These are phyloP conservation scores for Salix koriyanagi DNA, from an alignment of 345 rosid genomes.

Conservation along the genomic window DNA sequence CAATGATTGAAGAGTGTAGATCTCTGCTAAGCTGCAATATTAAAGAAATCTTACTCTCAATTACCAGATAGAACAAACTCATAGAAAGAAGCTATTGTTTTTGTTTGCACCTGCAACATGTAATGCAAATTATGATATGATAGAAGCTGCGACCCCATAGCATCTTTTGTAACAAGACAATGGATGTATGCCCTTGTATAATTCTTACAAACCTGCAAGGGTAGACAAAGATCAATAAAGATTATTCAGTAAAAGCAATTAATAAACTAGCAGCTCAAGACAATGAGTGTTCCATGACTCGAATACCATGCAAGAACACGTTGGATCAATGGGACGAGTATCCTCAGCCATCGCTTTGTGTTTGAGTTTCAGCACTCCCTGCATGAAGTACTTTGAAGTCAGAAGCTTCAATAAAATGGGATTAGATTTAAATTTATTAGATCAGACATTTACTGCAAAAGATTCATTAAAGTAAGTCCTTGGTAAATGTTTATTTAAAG, in stretches of 20 bases:
- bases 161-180: slow-evolving; percentile 67
- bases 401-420: neutral
- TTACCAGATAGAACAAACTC: slow-evolving; percentile 2
- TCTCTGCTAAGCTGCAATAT: slow-evolving; percentile 65
- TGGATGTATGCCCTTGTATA: slow-evolving; percentile 73
- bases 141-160: slow-evolving; percentile 82
- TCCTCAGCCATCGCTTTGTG: slow-evolving; percentile 63
- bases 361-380: slow-evolving; percentile 73
- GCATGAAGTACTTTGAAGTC: slow-evolving; percentile 8
- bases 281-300: neutral
- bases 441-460: neutral
- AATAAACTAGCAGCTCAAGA: neutral
- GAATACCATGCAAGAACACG: slow-evolving; percentile 67
- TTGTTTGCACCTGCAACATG: slow-evolving; percentile 50
- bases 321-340: slow-evolving; percentile 63
- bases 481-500: no score
- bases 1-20: slow-evolving; percentile 53
- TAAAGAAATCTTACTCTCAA: neutral
- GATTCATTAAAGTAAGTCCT: neutral
- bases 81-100: neutral
- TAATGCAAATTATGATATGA: slow-evolving; percentile 71
- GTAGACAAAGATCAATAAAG: neutral
- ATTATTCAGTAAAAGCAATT: neutral
- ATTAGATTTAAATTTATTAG: neutral
- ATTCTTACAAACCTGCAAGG: slow-evolving; percentile 66